These are phyloP conservation scores for Arabis alpina DNA, from an alignment of 345 rosid genomes.

Conservation along the genomic window DNA sequence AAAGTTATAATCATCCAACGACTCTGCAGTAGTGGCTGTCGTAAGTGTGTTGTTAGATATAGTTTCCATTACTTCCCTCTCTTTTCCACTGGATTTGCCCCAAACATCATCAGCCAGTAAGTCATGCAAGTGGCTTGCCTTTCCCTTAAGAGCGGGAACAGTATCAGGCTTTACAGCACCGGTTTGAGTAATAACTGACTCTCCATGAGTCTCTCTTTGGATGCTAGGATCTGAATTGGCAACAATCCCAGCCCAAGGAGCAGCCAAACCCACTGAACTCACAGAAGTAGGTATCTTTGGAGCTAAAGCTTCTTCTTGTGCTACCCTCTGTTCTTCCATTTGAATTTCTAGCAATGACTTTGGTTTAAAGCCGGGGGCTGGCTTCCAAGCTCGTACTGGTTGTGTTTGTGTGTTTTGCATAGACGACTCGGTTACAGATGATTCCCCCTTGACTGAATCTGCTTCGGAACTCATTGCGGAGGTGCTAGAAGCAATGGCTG, in stretches of 20 bases:
- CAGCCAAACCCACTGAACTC: conserved; percentile 46
- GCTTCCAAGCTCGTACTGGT: conserved; percentile 83
- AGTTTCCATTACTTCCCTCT: conserved; percentile 48
- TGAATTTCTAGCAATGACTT: conserved; percentile 97
- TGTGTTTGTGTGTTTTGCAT: conserved; percentile 45
- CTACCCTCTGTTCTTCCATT: conserved; percentile 83
- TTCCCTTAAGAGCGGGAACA: conserved; percentile 51
- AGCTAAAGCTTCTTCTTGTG: conserved; percentile 59
- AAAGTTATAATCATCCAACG: conserved; percentile 68
- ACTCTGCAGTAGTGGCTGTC: conserved; percentile 42
- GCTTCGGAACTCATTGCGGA: conserved; percentile 37
- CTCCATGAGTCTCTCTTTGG: conserved; percentile 52
- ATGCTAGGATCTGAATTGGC: conserved; percentile 57
- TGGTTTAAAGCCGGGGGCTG: conserved; percentile 95
- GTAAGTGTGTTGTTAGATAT: conserved; percentile 38
- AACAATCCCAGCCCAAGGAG: conserved; percentile 86
- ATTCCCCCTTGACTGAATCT: conserved; percentile 45
- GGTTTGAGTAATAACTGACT: conserved; percentile 44
- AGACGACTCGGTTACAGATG: conserved; percentile 47
- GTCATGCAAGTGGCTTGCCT: conserved; percentile 77
- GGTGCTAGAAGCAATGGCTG: conserved; percentile 32
- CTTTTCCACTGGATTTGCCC: conserved; percentile 57
- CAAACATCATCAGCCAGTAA: conserved; percentile 67
- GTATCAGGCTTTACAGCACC: conserved; percentile 50
- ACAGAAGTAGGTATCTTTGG: conserved; percentile 55